These are phyloP conservation scores for Beauveria brongniartii DNA, from an alignment of 2,329 filamentous ascomycete genomes.

Conservation along the genomic window DNA sequence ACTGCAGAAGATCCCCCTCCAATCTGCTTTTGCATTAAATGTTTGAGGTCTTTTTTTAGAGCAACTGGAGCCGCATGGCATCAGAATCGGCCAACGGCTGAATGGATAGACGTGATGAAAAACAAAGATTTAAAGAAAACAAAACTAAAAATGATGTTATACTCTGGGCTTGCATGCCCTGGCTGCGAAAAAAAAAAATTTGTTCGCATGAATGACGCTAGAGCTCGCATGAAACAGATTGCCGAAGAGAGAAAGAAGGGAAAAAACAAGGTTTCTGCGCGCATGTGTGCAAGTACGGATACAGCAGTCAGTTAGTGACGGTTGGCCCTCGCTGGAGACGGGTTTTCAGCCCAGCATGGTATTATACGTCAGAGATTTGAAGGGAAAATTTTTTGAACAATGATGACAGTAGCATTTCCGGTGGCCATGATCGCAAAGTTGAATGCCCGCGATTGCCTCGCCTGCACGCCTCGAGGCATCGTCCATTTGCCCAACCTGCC, in stretches of 20 bases:
- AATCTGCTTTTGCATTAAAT: neutral
- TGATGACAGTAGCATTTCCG: neutral
- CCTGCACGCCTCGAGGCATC: too few relatives aligned
- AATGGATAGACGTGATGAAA: too few relatives aligned
- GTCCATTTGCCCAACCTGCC: too few relatives aligned
- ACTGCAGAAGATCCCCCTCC: neutral
- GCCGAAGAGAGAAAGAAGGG: neutral
- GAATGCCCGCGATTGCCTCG: too few relatives aligned
- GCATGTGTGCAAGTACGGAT: neutral
- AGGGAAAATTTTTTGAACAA: neutral
- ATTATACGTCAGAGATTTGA: neutral
- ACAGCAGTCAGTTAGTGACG: too few relatives aligned
- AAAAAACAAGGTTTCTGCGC: neutral
- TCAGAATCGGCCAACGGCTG: neutral
- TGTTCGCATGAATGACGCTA: neutral
- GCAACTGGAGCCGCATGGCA: neutral
- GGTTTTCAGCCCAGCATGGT: neutral
- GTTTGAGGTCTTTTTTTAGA: slow-evolving; percentile 4
- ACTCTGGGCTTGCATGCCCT: neutral
- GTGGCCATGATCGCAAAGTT: too few relatives aligned
- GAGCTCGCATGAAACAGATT: neutral
- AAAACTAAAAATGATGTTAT: neutral
- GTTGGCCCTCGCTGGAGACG: neutral
- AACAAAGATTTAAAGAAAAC: neutral
- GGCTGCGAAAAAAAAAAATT: neutral